Evolutionary conservation across 2,329 filamentous ascomycete species (phyloP).

Genomic region (Amphichorda felina): DNA sequence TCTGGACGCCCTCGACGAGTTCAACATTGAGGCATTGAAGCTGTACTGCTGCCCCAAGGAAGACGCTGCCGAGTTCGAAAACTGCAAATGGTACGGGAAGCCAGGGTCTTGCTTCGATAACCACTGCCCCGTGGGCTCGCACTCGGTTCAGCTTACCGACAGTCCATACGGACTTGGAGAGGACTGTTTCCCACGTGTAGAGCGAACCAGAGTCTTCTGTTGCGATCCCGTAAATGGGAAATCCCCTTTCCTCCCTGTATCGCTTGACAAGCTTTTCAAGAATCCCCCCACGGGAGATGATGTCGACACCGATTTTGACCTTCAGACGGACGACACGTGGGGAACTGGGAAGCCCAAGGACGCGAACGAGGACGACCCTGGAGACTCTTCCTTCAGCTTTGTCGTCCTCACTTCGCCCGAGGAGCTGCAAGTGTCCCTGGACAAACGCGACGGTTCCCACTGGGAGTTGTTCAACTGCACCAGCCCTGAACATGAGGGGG

Average conservation of each 20-base stretch:
- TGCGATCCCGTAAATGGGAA: conserved; percentile 16
- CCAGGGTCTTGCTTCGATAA: conserved; percentile 18
- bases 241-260: conserved; percentile 19
- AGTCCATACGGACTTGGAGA: conserved; percentile 8
- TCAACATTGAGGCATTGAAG: conserved; percentile 4
- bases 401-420: conserved; percentile 18
- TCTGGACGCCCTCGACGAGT: conserved; percentile 11
- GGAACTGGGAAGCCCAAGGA: neutral
- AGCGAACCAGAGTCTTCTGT: conserved; percentile 16
- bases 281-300: conserved; percentile 16
- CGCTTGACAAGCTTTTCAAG: conserved; percentile 22
- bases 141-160: conserved; percentile 14
- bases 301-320: conserved; percentile 14
- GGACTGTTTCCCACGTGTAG: conserved; percentile 9
- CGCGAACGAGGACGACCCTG: conserved; percentile 10
- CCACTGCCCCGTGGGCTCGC: conserved; percentile 13
- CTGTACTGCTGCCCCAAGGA: conserved; percentile 5
- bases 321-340: conserved; percentile 13
- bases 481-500: conserved; percentile 12
- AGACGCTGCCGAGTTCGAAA: conserved; percentile 18
- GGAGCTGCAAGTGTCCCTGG: conserved; percentile 18
- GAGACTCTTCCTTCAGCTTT: conserved; percentile 19
- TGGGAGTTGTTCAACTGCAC: conserved; percentile 28
- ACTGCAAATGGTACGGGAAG: conserved; percentile 23
- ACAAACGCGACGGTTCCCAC: conserved; percentile 30